Percentiles rank a stretch among this genome's conserved stretches.
phyloP scores from a whole-genome alignment of 2,329 filamentous ascomycete genomes.

The Claviceps africana region DNA sequence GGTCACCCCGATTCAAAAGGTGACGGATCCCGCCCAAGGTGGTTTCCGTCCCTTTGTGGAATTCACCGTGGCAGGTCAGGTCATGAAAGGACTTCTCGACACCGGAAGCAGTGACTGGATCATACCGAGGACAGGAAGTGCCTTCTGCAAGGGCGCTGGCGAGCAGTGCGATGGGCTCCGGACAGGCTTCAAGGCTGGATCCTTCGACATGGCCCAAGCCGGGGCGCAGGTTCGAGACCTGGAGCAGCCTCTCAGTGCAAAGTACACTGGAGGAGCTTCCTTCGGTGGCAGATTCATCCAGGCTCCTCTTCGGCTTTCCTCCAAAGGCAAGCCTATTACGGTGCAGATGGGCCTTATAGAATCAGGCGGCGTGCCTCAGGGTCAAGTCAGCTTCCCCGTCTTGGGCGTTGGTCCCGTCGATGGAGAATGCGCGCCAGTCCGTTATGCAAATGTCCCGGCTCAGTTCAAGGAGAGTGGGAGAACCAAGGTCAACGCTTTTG shows the following conservation, averaged over 20 bases:
- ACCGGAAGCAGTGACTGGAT: conserved; percentile 1
- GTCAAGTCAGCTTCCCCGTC: background rate
- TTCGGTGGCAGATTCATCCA: background rate
- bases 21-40: background rate
- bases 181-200: conserved; percentile 1
- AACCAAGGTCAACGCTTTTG: background rate
- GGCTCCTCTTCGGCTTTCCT: background rate
- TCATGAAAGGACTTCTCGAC: background rate
- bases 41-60: conserved; percentile 3
- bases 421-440: background rate
- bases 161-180: background rate
- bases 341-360: background rate
- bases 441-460: background rate
- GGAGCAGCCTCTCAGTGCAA: background rate
- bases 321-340: background rate
- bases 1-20: background rate
- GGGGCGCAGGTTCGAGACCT: background rate
- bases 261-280: background rate
- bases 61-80: background rate
- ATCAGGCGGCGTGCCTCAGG: background rate
- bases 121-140: background rate
- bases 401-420: background rate
- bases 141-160: background rate
- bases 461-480: background rate
- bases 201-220: background rate